Evolutionary conservation across 768 basidiomycete genomes (phyloP), one percentile per base, ranked within the genome.

Genomic region (Lepiota venenata): DNA sequence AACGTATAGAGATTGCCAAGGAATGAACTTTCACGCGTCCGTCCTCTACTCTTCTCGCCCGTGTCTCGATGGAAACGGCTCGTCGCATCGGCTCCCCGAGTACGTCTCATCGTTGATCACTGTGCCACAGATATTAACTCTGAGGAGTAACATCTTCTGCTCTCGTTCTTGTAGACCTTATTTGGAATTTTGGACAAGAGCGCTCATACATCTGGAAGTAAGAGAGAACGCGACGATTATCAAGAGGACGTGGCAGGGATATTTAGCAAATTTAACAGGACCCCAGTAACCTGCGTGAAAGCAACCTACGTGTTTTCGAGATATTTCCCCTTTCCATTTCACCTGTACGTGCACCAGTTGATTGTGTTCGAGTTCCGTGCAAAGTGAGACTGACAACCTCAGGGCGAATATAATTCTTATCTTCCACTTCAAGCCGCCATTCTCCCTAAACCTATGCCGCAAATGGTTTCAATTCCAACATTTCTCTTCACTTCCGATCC

Each of bases 391-490:
- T 12, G 47, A 39, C 43, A 49, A 38, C 9, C 8, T 14, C 18
- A 39, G 48, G 9, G 21, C 32, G 15, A 21, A 50, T 40, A 27
- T 39, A 40, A 12, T 10, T 39, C 48, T 50, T 2, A 21, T 50
- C 22, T 18, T 15, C 16, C 37, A 11, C 18, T 50, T 50, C 40
- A 14, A 10, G 9, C 15, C 48, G 3, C 48, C 48, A 12, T 40
- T 50, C 22, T 12, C 21, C 12, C 8, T 39, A 6, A 11, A 50
- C n/a, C 2, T 50, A 4, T 50, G 48, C 38, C 48, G 22, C 25
- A 22, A 39, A 6, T 50, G 48, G 48, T 50, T 50, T 39, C 48
- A 39, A 8, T 50, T 50, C 38, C 20, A 38, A 12, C 48, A 39
- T 21, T 29, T 40, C 3, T 38, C 36, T 18, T 27, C 12, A 7